Percentiles rank a stretch among this genome's conserved stretches.
These are phyloP conservation scores for Linaria vulgaris DNA, from an alignment of 257 asterid genomes.

Conservation along the genomic window DNA sequence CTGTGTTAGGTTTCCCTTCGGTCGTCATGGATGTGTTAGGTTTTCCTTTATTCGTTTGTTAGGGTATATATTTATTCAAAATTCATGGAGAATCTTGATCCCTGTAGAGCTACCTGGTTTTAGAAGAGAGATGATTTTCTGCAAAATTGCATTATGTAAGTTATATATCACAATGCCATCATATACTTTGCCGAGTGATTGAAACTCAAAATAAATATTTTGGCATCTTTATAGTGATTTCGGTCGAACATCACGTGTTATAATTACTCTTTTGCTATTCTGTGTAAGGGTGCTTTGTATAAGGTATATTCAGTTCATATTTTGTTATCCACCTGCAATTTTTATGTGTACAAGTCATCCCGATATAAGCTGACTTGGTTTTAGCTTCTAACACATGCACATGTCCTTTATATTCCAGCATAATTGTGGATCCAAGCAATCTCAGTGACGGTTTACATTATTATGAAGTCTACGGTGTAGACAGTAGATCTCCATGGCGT, in stretches of 20 bases:
- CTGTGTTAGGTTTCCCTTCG: constrained; percentile 1
- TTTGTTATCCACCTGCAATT: constrained; percentile 1
- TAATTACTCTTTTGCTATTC: constrained; percentile 8
- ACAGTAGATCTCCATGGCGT: constrained; percentile 91
- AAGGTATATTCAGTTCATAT: constrained; percentile 13
- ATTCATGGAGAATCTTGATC: constrained; percentile 10
- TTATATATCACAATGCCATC: not conserved
- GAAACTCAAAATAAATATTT: not conserved
- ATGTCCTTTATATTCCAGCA: constrained; percentile 49
- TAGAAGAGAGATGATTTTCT: constrained; percentile 1
- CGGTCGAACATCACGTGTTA: constrained; percentile 8
- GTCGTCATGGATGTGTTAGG: not conserved
- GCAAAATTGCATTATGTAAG: not conserved
- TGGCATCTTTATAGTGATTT: constrained; percentile 5
- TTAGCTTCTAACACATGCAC: constrained; percentile 22
- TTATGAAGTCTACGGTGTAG: constrained; percentile 87
- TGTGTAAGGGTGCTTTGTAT: constrained; percentile 9
- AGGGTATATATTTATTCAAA: not conserved
- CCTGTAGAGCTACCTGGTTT: not conserved
- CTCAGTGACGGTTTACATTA: constrained; percentile 86
- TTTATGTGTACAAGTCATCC: constrained; percentile 7
- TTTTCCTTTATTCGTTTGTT: not conserved
- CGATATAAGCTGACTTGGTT: constrained; percentile 20
- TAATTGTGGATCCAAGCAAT: constrained; percentile 86
- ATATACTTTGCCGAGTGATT: constrained; percentile 11